Conservation (phyloP, 2,329 filamentous ascomycete genomes). For the Helotiales sp. region DNA sequence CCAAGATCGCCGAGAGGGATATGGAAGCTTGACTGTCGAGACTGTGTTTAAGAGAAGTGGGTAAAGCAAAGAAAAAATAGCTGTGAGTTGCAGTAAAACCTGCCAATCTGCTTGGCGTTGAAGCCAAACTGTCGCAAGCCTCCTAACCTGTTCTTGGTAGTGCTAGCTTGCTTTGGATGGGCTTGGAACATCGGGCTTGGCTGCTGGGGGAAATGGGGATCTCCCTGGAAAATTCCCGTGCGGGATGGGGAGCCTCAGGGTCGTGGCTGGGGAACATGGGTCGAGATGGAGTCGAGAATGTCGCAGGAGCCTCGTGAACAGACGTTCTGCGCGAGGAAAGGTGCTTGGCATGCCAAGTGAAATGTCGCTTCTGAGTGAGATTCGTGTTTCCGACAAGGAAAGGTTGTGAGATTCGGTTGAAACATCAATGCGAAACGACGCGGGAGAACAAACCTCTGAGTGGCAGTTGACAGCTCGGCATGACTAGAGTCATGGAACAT, state of each 20-base stretch:
- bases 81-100: conserved; percentile 1
- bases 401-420: not conserved
- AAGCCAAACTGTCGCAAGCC: not conserved
- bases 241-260: not conserved
- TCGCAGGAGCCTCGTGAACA: not conserved
- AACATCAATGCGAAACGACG: not conserved
- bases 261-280: not conserved
- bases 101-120: conserved; percentile 6
- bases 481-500: not conserved
- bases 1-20: conserved; percentile 1
- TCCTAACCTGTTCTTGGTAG: not conserved
- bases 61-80: not conserved
- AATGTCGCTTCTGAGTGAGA: not conserved
- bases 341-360: not conserved
- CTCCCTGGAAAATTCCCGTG: not conserved
- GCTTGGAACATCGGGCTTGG: not conserved
- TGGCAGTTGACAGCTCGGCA: not conserved
- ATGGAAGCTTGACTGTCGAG: not conserved
- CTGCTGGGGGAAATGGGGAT: not conserved
- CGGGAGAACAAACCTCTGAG: not conserved
- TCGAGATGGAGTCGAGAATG: not conserved
- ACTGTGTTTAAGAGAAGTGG: conserved; percentile 4
- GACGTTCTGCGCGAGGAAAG: not conserved
- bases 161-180: not conserved
- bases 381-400: not conserved